phyloP scores from a whole-genome alignment of 2,329 filamentous ascomycete genomes.

The Talaromyces sp. region DNA sequence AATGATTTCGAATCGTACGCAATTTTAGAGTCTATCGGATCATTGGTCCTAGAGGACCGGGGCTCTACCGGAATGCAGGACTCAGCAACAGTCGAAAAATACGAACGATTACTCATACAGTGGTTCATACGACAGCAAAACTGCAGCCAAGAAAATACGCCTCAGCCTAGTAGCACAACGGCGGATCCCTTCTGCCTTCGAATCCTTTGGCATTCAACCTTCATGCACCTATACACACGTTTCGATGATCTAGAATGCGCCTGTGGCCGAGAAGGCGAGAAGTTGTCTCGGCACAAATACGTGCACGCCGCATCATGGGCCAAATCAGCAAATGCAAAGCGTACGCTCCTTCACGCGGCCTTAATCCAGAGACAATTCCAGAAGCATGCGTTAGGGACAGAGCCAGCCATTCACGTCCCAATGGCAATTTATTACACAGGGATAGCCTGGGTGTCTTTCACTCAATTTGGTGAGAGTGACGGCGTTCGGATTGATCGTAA shows the following conservation, averaged over 20 bases:
- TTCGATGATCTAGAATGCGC: conserved; percentile 24
- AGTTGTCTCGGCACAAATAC: neutral
- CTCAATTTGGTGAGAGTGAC: conserved; percentile 2
- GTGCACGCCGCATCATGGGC: conserved; percentile 7
- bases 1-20: too few relatives aligned
- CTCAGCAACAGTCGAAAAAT: too few relatives aligned
- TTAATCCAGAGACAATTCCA: conserved; percentile 13
- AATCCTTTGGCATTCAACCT: conserved; percentile 33
- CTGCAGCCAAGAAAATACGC: neutral
- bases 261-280: conserved; percentile 10
- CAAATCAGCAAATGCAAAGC: conserved; percentile 7
- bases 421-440: conserved; percentile 14
- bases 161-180: too few relatives aligned
- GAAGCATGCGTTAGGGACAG: conserved; percentile 4
- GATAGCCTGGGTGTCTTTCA: conserved; percentile 10
- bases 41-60: too few relatives aligned
- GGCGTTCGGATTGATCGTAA: neutral
- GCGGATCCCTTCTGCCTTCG: conserved; percentile 3
- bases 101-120: conserved; percentile 22
- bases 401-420: conserved; percentile 11
- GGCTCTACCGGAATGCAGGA: too few relatives aligned
- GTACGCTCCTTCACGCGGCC: conserved; percentile 11
- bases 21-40: too few relatives aligned
- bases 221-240: conserved; percentile 29
- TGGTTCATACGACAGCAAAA: conserved; percentile 7